Percentiles rank a stretch among this genome's conserved stretches.
Evolutionary conservation across 1,284 basidiomycete species (phyloP).

Genomic region (Rhodotorula glutinis): DNA sequence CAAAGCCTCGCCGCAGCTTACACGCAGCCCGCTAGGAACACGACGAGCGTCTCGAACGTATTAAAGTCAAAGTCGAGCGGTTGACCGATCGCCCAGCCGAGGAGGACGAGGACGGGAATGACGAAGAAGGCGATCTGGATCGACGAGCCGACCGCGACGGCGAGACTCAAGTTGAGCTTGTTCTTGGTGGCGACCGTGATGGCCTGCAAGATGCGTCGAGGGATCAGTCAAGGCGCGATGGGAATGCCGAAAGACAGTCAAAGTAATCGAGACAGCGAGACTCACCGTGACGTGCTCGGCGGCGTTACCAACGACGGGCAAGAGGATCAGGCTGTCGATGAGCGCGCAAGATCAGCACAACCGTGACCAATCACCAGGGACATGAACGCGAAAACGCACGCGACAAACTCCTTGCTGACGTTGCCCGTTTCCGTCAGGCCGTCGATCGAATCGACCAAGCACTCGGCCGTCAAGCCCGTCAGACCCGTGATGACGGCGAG

Average conservation of each 20-base stretch:
- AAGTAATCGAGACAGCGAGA: too few relatives aligned
- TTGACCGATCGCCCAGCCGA: conserved; percentile 54
- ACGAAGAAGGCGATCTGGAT: conserved; percentile 61
- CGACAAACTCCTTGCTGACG: conserved; percentile 71
- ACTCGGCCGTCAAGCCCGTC: conserved; percentile 72
- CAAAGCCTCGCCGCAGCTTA: conserved; percentile 76
- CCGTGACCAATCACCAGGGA: too few relatives aligned
- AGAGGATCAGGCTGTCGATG: conserved; percentile 60
- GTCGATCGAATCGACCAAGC: conserved; percentile 73
- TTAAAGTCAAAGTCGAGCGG: conserved; percentile 51
- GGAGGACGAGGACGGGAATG: conserved; percentile 63
- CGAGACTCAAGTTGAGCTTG: conserved; percentile 55
- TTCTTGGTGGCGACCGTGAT: conserved; percentile 80
- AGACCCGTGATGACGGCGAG: neutral
- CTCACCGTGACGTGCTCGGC: conserved; percentile 73
- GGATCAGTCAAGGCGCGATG: too few relatives aligned
- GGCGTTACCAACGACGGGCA: conserved; percentile 65
- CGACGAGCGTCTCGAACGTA: conserved; percentile 51
- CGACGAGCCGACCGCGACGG: conserved; percentile 22
- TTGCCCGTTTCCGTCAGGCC: conserved; percentile 55
- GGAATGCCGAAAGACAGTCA: too few relatives aligned
- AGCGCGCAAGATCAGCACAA: neutral
- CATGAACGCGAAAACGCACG: conserved; percentile 43
- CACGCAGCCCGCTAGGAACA: conserved; percentile 57
- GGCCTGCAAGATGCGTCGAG: conserved; percentile 50